Evolutionary conservation across 164 flowering plant species (phyloP), one percentile per base, ranked within the genome.

Genomic region (Echeveria elegans): DNA sequence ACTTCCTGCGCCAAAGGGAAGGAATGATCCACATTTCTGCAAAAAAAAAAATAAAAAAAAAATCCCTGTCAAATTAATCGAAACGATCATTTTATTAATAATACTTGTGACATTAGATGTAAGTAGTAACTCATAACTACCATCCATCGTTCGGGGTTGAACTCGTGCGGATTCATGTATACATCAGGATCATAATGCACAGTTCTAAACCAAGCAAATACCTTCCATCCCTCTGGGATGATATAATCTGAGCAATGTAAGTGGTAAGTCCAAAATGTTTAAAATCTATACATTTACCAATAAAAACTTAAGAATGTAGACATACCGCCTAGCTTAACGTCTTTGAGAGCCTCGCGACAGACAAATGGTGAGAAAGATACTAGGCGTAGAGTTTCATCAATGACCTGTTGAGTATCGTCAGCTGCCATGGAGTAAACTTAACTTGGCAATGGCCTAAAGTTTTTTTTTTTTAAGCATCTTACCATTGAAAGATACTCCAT

Each of bases 111-210:
- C 26, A 9, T 34, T 34, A 19, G n/a, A 26, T 0, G 31, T 26
- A 11, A 18, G 32, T 5, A 23, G 14, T 11, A 34, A 63, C 30
- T 47, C n/a, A n/a, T 38, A 77, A 93, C 82, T 83, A 94, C 98
- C 71, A 88, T 95, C 98, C 98, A 91, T 87, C 97, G 80, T 2
- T 81, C 77, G 72, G 98, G 98, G 69, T 89, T 72, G 36, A 88
- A 91, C 47, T 82, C 69, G 64, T 68, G 79, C 1, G 96, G 93
- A 18, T 88, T 71, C 5, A 82, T 80, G 71, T 86, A 88, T 29
- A 77, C 82, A 72, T 88, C 83, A n/a, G 89, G 80, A 74, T 91
- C 96, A 36, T 74, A 67, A 66, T 94, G 97, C 74, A 89, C 86
- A 60, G 63, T 80, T 53, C 98, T 86, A 40, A 91, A 83, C 97